A percentile compares a stretch with the other conserved stretches of the same genome.
phyloP scores from a whole-genome alignment of 179 eudicot species.

The Nepenthes alata region DNA sequence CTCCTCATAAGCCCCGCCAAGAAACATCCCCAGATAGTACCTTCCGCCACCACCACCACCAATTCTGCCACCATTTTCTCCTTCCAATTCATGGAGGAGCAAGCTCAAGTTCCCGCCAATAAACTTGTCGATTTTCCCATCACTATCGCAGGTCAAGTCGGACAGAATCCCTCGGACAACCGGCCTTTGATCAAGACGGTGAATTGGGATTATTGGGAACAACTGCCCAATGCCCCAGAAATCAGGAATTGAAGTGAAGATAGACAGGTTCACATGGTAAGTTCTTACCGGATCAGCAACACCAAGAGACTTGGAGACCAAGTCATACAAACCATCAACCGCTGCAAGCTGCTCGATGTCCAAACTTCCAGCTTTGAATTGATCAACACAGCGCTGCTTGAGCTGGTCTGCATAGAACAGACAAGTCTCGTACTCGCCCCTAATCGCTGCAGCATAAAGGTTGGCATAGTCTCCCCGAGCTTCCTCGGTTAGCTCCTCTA shows the following conservation, averaged over 20 bases:
- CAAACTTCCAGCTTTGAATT: slow-evolving; percentile 66
- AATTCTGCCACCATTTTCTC: slow-evolving; percentile 8
- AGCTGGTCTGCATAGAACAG: slow-evolving; percentile 49
- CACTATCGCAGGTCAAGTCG: slow-evolving; percentile 89
- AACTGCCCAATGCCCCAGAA: slow-evolving; percentile 87
- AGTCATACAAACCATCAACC: slow-evolving; percentile 55
- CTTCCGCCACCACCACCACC: slow-evolving; percentile 11
- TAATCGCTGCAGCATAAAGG: slow-evolving; percentile 34
- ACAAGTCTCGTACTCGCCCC: slow-evolving; percentile 56
- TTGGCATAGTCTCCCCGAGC: slow-evolving; percentile 38
- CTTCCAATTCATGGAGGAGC: slow-evolving; percentile 60
- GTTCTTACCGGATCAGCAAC: slow-evolving; percentile 40
- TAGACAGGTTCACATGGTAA: slow-evolving; percentile 68
- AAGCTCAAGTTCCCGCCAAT: slow-evolving; percentile 72
- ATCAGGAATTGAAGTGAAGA: slow-evolving; percentile 89
- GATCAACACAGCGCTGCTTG: slow-evolving; percentile 70
- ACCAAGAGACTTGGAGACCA: slow-evolving; percentile 52
- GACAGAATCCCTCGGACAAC: slow-evolving; percentile 51
- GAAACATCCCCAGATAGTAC: slow-evolving; percentile 83
- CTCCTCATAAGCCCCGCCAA: slow-evolving; percentile 98
- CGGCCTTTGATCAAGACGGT: slow-evolving; percentile 60
- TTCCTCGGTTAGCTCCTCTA: slow-evolving; percentile 43
- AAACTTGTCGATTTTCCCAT: slow-evolving; percentile 83
- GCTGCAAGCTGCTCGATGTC: slow-evolving; percentile 76
- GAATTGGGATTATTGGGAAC: slow-evolving; percentile 76